Evolutionary conservation across 1,284 basidiomycete genomes (phyloP).

Genomic region (Rhodofomes roseus): DNA sequence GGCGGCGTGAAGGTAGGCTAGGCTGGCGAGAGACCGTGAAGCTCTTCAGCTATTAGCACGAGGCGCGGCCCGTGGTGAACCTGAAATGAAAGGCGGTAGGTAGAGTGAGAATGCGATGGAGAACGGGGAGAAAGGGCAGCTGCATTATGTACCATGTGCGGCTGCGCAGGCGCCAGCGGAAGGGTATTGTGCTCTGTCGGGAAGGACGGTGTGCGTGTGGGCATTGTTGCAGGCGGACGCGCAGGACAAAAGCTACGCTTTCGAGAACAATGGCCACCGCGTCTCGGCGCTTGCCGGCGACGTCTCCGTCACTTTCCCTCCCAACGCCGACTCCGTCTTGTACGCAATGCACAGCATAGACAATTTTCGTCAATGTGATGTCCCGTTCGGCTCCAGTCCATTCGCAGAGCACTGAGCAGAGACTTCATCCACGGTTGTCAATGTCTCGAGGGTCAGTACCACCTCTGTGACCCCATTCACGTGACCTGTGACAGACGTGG

Average conservation of each 20-base stretch:
- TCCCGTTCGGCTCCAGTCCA: neutral
- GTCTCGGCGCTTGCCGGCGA: neutral
- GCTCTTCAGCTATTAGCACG: neutral
- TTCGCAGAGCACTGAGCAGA: too few relatives aligned
- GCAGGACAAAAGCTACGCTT: constrained; percentile 1
- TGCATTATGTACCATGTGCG: neutral
- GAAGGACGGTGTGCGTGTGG: neutral
- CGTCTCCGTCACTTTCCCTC: neutral
- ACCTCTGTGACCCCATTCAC: neutral
- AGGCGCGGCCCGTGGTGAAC: neutral
- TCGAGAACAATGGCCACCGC: neutral
- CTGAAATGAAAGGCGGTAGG: constrained; percentile 1
- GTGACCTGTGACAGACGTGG: neutral
- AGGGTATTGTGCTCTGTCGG: neutral
- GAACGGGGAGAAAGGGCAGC: neutral
- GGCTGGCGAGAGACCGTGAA: constrained; percentile 1
- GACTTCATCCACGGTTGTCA: too few relatives aligned
- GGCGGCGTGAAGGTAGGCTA: neutral
- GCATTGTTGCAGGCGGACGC: neutral
- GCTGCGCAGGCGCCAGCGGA: neutral
- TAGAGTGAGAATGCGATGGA: neutral
- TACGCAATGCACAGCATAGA: neutral
- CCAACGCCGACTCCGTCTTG: neutral
- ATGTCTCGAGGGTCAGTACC: too few relatives aligned
- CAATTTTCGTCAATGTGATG: neutral